Conservation (phyloP, 345 rosid genomes). For the Brassica nigra region DNA sequence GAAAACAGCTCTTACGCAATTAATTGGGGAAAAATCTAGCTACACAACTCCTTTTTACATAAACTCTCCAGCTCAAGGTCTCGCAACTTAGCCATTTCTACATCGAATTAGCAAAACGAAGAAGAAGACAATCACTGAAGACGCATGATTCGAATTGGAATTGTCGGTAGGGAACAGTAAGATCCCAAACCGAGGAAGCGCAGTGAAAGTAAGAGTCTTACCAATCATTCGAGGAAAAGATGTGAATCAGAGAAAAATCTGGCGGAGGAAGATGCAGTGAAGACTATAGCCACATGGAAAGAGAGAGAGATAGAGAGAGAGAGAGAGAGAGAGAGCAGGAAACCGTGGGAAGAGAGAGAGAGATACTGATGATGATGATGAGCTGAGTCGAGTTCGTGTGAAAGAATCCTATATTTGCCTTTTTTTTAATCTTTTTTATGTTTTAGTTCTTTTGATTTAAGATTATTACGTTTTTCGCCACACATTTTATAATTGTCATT, state of each 20-base stretch:
- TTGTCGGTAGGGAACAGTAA: conserved; percentile 32
- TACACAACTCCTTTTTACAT: neutral
- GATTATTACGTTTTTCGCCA: conserved; percentile 11
- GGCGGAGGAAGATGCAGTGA: conserved; percentile 41
- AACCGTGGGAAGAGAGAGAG: conserved; percentile 26
- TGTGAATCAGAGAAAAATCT: conserved; percentile 40
- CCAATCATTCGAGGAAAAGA: conserved; percentile 55
- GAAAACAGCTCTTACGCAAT: neutral
- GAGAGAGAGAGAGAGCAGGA: conserved; percentile 38
- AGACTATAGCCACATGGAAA: conserved; percentile 38
- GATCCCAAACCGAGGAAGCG: conserved; percentile 17
- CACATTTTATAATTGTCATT: neutral
- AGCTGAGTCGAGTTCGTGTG: conserved; percentile 16
- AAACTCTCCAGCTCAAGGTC: neutral
- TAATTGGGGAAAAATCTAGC: conserved; percentile 23
- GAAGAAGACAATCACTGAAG: neutral
- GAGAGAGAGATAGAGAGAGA: conserved; percentile 39
- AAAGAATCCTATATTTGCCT: conserved; percentile 39
- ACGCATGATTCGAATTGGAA: neutral
- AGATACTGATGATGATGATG: neutral
- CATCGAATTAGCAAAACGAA: neutral
- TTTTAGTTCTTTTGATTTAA: conserved; percentile 3
- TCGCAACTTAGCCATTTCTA: neutral
- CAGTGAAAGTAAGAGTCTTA: conserved; percentile 41
- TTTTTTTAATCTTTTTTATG: neutral